Evolutionary conservation across 148 eudicot species (phyloP).

Genomic region (Vaccinium darrowii): DNA sequence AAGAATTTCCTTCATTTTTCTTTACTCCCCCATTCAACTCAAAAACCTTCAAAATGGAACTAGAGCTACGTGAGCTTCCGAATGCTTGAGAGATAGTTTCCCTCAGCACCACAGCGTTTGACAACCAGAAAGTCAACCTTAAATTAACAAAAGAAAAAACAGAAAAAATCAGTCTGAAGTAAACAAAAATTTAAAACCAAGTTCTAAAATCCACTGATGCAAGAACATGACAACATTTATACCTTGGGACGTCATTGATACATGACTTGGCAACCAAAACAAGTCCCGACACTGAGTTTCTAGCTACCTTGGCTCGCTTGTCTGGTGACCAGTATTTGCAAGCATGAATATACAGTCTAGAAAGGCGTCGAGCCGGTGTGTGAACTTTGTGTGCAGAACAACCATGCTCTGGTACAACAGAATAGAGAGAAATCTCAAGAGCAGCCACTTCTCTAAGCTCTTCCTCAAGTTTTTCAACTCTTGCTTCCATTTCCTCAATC

Average conservation of each 20-base stretch:
- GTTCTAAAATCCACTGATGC: neutral
- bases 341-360: constrained; percentile 74
- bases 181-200: neutral
- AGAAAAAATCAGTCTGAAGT: constrained; percentile 4
- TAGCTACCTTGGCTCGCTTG: constrained; percentile 65
- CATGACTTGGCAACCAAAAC: constrained; percentile 75
- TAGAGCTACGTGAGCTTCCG: constrained; percentile 50
- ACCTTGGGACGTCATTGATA: constrained; percentile 91
- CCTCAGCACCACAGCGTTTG: constrained; percentile 78
- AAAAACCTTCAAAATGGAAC: constrained; percentile 33
- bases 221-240: neutral
- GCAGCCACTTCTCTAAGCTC: constrained; percentile 93
- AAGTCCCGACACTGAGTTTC: constrained; percentile 77
- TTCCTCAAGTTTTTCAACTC: constrained; percentile 70
- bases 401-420: constrained; percentile 86
- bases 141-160: constrained; percentile 26
- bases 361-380: constrained; percentile 88
- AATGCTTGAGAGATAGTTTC: constrained; percentile 67
- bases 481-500: constrained; percentile 57
- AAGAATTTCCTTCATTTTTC: constrained; percentile 29
- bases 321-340: constrained; percentile 71
- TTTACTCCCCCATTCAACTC: constrained; percentile 39
- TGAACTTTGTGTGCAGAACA: constrained; percentile 88
- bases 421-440: constrained; percentile 76
- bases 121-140: constrained; percentile 92